Conservation (phyloP, 495 filamentous ascomycete species). For the Hypomontagnella monticulosa region DNA sequence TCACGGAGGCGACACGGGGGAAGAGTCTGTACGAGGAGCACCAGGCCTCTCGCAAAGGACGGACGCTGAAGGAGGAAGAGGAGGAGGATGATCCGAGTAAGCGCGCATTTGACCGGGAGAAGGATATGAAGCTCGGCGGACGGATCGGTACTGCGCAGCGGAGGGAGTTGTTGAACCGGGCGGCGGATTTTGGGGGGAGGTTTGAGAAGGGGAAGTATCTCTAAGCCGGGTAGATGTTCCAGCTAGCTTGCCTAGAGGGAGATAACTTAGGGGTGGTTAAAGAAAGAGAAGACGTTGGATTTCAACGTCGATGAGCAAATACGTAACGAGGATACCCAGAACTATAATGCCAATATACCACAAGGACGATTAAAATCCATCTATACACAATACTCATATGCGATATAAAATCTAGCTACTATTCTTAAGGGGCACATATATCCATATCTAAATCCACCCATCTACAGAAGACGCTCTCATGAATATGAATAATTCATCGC, state of each 20-base stretch:
- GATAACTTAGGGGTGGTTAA: neutral
- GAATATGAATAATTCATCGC: conserved; percentile 26
- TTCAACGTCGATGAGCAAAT: no score
- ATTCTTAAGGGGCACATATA: neutral
- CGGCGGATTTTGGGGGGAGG: conserved; percentile 81
- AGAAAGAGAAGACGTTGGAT: neutral
- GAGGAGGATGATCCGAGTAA: conserved; percentile 92
- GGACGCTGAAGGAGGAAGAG: conserved; percentile 48
- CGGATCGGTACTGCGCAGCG: conserved; percentile 78
- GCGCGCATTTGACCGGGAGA: conserved; percentile 90
- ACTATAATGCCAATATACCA: no score
- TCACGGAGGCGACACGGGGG: conserved; percentile 63
- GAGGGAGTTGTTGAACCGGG: conserved; percentile 80
- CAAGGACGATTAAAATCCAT: no score
- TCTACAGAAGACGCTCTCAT: neutral
- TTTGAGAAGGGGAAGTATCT: conserved; percentile 75
- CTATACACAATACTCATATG: no score
- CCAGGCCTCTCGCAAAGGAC: conserved; percentile 46
- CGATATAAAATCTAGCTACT: neutral
- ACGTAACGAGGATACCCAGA: no score
- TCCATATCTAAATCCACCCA: neutral
- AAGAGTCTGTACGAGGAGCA: conserved; percentile 72
- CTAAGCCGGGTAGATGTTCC: neutral
- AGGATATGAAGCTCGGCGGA: conserved; percentile 85
- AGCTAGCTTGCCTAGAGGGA: neutral